Evolutionary conservation across 2,329 filamentous ascomycete genomes (phyloP), one percentile per base, ranked within the genome.

Genomic region (Botrytis tulipae): DNA sequence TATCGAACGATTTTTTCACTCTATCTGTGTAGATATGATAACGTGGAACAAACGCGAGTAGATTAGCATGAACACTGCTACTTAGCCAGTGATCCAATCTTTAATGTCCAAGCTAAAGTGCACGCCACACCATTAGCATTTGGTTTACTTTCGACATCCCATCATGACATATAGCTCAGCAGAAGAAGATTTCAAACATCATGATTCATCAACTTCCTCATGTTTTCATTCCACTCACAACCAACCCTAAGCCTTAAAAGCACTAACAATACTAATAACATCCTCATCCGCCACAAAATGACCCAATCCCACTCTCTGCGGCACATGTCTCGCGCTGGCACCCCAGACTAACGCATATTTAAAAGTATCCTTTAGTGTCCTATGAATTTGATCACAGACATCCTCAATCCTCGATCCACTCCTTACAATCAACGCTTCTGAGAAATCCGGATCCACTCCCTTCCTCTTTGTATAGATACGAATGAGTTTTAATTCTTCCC

Each of bases 301-400:
- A 10, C 89, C 86, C 79, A 99, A 83, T 1, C 96, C 97, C 54
- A 98, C 95, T 76, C 96, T 87, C 86, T 99, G 96, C 51, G 97
- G 96, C 51, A 98, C 87, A 85, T 99, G 97, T 80, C 94, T 90
- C 51, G 96, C 96, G 83, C 95, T 98, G 29, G 95, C 95, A 7
- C 96, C 96, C 97, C 97, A 99, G 0, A 99, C 96, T 77, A 98
- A 84, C 4, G 96, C 97, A 84, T 98, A 98, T 86, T 98, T 99
- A 88, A 98, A 99, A 7, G 94, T 97, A 76, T 99, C 97, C 88
- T 98, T 99, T 77, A 99, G 85, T 40, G 90, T 96, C 75, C 96
- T 88, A 84, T 99, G 96, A 78, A 99, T 93, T 79, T 93, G 90
- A 83, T 99, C 96, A 83, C 96, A 99, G 16, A 99, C 96, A 83